A percentile compares a stretch with the other conserved stretches of the same genome.
Conservation (phyloP, 1,139 yeast genomes). For the Lodderomyces orthopsilosis region DNA sequence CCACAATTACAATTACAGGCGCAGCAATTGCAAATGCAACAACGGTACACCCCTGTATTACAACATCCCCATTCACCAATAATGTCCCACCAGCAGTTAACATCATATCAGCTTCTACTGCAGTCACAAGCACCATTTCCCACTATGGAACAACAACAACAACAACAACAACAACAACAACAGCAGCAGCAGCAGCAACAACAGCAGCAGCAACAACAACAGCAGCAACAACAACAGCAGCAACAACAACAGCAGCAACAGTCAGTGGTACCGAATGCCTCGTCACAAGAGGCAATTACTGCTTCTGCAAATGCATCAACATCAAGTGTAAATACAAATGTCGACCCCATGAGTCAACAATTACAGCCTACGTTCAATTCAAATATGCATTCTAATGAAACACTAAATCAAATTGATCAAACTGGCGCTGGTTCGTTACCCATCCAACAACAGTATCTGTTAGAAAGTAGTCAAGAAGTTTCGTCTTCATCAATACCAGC, state of each 20-base stretch:
- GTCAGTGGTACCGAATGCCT: neutral
- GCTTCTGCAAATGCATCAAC: neutral
- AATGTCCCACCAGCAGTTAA: neutral
- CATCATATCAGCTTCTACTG: neutral
- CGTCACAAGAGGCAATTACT: neutral
- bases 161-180: conserved; percentile 2
- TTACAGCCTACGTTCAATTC: neutral
- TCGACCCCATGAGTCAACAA: neutral
- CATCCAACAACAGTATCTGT: neutral
- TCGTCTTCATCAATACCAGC: neutral
- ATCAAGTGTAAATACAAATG: neutral
- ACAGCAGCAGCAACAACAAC: too few species aligned
- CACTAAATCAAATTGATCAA: neutral
- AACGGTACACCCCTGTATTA: neutral
- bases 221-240: conserved; percentile 2
- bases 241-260: neutral
- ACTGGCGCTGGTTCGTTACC: neutral
- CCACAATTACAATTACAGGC: conserved; percentile 1
- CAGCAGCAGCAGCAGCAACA: too few species aligned
- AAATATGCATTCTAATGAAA: neutral
- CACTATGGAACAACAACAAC: neutral
- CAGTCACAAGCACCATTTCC: neutral
- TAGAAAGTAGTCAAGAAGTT: neutral
- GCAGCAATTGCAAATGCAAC: neutral
- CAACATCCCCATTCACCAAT: neutral